These are phyloP conservation scores for Ophiostoma triangulosporum DNA, from an alignment of 2,329 filamentous ascomycete species.

Conservation along the genomic window DNA sequence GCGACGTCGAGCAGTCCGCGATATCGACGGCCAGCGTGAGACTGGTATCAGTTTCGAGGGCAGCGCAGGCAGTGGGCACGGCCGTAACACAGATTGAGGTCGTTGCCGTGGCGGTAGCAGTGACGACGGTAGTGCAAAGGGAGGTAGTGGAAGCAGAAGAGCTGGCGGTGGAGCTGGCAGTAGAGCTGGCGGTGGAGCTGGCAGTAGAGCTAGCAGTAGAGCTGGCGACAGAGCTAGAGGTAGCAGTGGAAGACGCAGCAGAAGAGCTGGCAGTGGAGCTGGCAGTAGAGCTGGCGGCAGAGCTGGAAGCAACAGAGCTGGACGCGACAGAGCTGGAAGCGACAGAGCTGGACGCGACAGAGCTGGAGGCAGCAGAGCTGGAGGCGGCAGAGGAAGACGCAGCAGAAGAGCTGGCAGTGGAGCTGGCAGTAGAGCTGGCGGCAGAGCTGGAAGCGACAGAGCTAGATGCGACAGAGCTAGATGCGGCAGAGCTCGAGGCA, in stretches of 20 bases:
- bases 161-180: not conserved
- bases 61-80: constrained; percentile 4
- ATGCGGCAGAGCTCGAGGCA: not conserved
- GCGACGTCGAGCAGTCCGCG: not conserved
- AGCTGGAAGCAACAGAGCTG: not conserved
- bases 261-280: not conserved
- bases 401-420: not conserved
- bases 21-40: not conserved
- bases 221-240: not conserved
- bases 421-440: not conserved
- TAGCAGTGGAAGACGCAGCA: not conserved
- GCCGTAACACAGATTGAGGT: constrained; percentile 3
- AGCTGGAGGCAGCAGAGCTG: not conserved
- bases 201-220: not conserved
- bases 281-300: not conserved
- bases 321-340: not conserved
- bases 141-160: not conserved
- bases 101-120: not conserved
- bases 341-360: not conserved
- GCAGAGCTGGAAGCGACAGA: not conserved
- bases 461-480: not conserved
- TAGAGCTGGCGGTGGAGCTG: not conserved
- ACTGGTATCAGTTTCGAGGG: not conserved
- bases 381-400: not conserved
- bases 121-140: constrained; percentile 5